Conservation (phyloP, 805 yeast genomes). For the Yarrowia sp. region DNA sequence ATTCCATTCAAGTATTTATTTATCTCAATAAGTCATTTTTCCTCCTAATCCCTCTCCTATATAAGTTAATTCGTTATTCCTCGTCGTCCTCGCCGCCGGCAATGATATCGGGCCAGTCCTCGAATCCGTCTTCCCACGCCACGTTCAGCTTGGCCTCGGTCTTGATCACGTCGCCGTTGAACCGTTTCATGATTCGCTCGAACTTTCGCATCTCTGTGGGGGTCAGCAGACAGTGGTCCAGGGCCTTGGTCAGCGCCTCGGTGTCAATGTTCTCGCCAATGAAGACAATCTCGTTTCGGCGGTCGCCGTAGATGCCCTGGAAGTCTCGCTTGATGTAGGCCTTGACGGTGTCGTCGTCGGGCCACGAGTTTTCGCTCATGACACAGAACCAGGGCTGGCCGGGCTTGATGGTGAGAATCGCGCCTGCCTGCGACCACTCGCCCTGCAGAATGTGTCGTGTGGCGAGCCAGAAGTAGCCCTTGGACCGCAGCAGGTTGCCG, state of each 20-base stretch:
- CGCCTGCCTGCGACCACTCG: conserved; percentile 57
- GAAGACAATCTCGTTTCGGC: conserved; percentile 57
- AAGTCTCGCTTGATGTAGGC: conserved; percentile 51
- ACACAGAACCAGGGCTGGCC: conserved; percentile 56
- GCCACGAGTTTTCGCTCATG: conserved; percentile 50
- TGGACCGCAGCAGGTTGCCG: conserved; percentile 53
- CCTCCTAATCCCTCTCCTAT: conserved; percentile 30
- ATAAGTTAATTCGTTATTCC: conserved; percentile 13
- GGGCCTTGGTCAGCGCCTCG: conserved; percentile 46
- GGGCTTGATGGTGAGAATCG: conserved; percentile 54
- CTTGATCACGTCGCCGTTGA: conserved; percentile 48
- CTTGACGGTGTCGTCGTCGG: conserved; percentile 50
- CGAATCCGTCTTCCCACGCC: conserved; percentile 55
- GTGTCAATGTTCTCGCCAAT: conserved; percentile 54
- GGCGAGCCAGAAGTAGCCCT: conserved; percentile 58
- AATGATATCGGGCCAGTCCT: conserved; percentile 51
- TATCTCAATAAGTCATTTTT: not conserved
- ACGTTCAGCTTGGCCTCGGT: conserved; percentile 48
- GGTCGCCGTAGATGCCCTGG: conserved; percentile 54
- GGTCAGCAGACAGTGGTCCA: conserved; percentile 54
- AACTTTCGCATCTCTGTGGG: conserved; percentile 52
- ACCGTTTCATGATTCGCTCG: conserved; percentile 46
- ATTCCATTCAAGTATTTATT: no score
- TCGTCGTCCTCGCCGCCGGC: conserved; percentile 28
- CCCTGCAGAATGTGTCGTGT: conserved; percentile 54